phyloP scores from a whole-genome alignment of 164 flowering plant genomes.

The Protea cynaroides region DNA sequence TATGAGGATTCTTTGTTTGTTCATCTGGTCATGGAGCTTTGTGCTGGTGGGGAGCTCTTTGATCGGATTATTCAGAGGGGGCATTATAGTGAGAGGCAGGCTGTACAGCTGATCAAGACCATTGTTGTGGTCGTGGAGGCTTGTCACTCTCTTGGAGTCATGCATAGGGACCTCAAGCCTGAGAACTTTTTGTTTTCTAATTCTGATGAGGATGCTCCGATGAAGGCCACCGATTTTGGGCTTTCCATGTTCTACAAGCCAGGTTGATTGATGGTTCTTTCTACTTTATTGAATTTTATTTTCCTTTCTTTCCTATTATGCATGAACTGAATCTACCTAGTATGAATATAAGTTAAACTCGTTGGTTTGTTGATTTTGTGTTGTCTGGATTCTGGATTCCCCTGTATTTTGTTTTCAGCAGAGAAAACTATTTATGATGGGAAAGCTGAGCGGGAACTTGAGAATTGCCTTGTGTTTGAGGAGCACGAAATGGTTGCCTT shows the following conservation, averaged over 20 bases:
- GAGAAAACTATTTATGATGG: too few relatives aligned
- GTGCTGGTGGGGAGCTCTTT: conserved; percentile 89
- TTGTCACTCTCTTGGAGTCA: conserved; percentile 91
- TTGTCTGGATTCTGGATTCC: background rate
- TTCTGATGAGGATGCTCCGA: conserved; percentile 59
- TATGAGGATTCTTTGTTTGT: conserved; percentile 79
- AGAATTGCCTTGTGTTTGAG: background rate
- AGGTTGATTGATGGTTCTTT: conserved; percentile 35
- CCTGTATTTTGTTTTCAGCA: background rate
- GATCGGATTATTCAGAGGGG: conserved; percentile 83
- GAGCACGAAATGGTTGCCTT: background rate
- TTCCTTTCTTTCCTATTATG: background rate
- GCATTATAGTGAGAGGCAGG: conserved; percentile 78
- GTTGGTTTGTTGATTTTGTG: background rate
- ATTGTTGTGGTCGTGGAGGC: conserved; percentile 83
- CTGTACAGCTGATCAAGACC: conserved; percentile 61
- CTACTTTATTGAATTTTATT: background rate
- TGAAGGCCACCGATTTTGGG: conserved; percentile 88
- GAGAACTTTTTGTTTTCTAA: conserved; percentile 83
- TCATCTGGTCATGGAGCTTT: conserved; percentile 87
- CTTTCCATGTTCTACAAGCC: conserved; percentile 84
- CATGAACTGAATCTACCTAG: background rate
- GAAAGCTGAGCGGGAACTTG: background rate
- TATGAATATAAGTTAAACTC: background rate
- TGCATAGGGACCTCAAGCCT: conserved; percentile 95